Evolutionary conservation across 2,329 filamentous ascomycete genomes (phyloP), one percentile per base, ranked within the genome.

Genomic region (Lecanicillium sp.): DNA sequence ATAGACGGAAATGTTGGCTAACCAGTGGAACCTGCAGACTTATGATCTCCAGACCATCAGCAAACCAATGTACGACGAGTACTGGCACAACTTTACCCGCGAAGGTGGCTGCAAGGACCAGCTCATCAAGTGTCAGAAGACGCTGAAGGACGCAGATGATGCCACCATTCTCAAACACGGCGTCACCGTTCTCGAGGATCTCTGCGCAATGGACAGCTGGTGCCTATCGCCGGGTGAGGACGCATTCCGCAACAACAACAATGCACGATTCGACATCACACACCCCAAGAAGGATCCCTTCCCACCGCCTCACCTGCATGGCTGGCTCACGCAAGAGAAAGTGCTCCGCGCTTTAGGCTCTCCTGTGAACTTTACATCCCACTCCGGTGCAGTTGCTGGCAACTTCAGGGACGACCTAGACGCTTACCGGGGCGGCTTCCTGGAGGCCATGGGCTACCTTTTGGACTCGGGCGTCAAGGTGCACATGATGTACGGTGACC

Each of bases 401-500:
- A 70, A 67, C 38, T 82, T 84, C 57, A 78, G 73, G 44, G 70
- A 75, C 42, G 81, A 78, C 47, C 67, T 71, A 12, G 74, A 76
- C 50, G 69, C 78, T 47, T 60, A 79, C n/a, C 58, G 68, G 64
- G 31, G 71, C 66, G 13, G 51, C 55, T 44, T 64, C 66, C 40
- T 69, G 63, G 19, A 59, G 46, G 65, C 74, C 41, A 63, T 84
- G 2, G 77, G 76, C 35, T 62, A 69, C 20, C 69, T 84, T 19
- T 64, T 85, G 35, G 67, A 75, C 29, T 66, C 62, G 1, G 80
- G 78, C 19, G 72, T 86, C 32, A 78, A 77, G 27, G 76, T 92
- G 9, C 79, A 81, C 9, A 63, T 90, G 46, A 71, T 87, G 48
- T 85, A 89, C 56, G 75, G 73, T 16, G 74, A 78, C 50, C 59